Evolutionary conservation across 352 stramenopile species (phyloP), one percentile per base, ranked within the genome.

Genomic region (Plasmopara viticola): DNA sequence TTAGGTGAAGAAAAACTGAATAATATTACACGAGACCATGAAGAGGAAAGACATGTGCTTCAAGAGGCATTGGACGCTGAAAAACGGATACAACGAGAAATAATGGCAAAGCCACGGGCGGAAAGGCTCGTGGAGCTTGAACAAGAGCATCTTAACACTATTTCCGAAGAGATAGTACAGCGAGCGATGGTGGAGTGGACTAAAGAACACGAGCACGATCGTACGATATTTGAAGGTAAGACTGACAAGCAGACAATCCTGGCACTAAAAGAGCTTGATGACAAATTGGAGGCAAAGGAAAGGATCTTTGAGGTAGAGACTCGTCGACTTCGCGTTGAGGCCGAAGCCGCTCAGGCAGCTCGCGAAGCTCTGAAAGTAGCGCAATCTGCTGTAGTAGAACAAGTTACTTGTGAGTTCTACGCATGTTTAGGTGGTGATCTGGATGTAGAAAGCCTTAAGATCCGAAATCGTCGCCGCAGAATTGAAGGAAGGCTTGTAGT

Each of bases 41-140:
- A 60, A 25, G 48, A 65, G 9, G 48, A 55, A 9, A 59, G 51
- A 28, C 46, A 46, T 5, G 51, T 56, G 12, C 47, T 78, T 9
- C 17, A 41, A 12, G 43, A 51, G 14, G 47, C 66, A 6, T 31
- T 78, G 17, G 49, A 45, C 3, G 46, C 64, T 0, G 69, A 78
- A 39, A 55, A 69, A 6, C 43, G 50, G 18, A 58, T 65, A 9
- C 68, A 74, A n/a, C 57, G 65, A 12, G 68, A 72, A 20, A 48
- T 62, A 2, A 54, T 62, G 20, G 59, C 51, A 6, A 67, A 51
- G 30, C 47, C 58, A 13, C 51, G 63, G 28, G 44, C 42, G 0
- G 58, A 60, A 29, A 35, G 46, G 28, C 43, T 62, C 34, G 42
- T 33, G 0, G 56, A 65, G 8, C 14, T 66, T 20, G 59, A 65